Evolutionary conservation across 169 alveolate genomes (phyloP), one percentile per base, ranked within the genome.

Genomic region (Plasmodium coatneyi): DNA sequence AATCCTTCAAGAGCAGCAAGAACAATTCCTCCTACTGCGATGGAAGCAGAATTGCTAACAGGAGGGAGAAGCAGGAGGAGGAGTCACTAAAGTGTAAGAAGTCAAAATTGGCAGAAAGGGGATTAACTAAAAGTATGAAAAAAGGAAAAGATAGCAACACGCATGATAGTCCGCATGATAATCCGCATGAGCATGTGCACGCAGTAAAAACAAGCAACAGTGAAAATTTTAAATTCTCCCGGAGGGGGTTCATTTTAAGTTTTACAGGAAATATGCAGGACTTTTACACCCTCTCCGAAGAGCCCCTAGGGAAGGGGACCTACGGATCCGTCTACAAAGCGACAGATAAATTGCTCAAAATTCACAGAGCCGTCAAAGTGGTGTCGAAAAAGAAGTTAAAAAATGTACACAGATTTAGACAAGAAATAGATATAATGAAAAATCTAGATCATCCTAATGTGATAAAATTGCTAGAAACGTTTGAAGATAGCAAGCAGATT

Each of bases 391-490:
- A 93, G 70, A 94, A 96, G 83, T 96, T 97, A 74, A 95, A 96
- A 49, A 97, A 96, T 39, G 86, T 97, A 71, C 97, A 96, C 41
- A 14, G 97, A 19, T 97, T 97, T 83, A 95, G 95, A 95, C 97
- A 96, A 82, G 99, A 97, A 92, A 96, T 97, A 34, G 96, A 96
- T 60, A 96, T 97, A 25, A 94, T 97, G 97, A 97, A 97, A 92
- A 93, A 95, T 41, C 83, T 97, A 82, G 99, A 98, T 94, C 99
- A 98, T 96, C 99, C 99, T 43, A 98, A 98, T 93, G 98, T 98
- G 3, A 97, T 98, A 22, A 98, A 98, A 80, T 96, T 98, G 16
- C 96, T 97, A 71, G 99, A 98, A 92, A 97, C 99, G 28, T 97
- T 95, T 91, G 96, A 93, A 70, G 97, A 97, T 28, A 92, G 92